Evolutionary conservation across 441 rosid genomes (phyloP).

Genomic region (Syzygium syzygioides): DNA sequence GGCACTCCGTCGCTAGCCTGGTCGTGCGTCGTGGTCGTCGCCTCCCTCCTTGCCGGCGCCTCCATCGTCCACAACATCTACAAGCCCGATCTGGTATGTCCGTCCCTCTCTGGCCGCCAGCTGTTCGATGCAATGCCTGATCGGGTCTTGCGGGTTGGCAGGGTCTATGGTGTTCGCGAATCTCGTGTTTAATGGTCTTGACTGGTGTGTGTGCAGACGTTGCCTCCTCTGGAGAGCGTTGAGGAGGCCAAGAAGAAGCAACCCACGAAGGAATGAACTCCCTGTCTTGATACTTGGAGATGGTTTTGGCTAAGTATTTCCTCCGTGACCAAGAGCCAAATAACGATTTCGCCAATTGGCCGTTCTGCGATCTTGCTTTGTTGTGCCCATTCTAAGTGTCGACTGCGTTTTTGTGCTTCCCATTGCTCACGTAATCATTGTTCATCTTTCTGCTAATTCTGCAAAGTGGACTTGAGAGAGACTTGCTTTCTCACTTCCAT

Average conservation of each 20-base stretch:
- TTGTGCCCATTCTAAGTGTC: background rate
- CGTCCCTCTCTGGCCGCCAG: background rate
- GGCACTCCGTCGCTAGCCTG: constrained; percentile 61
- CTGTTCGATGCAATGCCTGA: constrained; percentile 23
- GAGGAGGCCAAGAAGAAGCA: constrained; percentile 21
- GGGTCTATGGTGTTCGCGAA: too few relatives aligned
- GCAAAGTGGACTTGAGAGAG: background rate
- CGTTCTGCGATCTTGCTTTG: background rate
- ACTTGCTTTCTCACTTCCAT: background rate
- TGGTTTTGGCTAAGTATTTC: background rate
- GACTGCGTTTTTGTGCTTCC: background rate
- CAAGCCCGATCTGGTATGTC: constrained; percentile 54
- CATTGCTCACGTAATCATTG: background rate
- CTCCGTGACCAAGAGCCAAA: background rate
- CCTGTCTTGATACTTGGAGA: background rate
- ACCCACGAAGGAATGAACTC: background rate
- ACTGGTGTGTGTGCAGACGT: constrained; percentile 23
- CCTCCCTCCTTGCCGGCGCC: constrained; percentile 63
- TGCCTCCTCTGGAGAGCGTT: constrained; percentile 39
- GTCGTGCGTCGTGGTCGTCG: constrained; percentile 53
- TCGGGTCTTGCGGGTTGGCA: background rate
- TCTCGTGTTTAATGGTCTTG: background rate
- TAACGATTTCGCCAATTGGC: background rate
- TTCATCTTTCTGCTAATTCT: background rate
- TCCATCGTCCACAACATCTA: constrained; percentile 62